Base-by-base conservation (phyloP, 495 filamentous ascomycete species). In the Penicillium steckii region DNA sequence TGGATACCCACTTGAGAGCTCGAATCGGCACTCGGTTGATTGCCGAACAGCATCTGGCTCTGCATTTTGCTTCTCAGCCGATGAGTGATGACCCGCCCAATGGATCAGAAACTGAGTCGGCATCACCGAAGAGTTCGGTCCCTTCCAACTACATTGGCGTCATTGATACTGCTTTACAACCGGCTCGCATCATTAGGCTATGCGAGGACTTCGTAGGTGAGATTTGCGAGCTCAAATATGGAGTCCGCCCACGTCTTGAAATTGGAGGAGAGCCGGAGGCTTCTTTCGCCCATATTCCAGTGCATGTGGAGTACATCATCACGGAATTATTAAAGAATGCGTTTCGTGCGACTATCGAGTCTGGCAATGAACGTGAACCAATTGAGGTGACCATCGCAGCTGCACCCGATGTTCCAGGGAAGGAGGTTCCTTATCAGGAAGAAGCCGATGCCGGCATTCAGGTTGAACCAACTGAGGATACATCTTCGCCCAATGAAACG, bases 251-350 rank as follows among this genome's bases (percentile, higher is more conserved):
- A 1, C 79, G 80, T 10, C 76, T 96, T 56, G 70, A 86, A 10
- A 89, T 98, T 56, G 85, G 90, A 52, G 94, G 93, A 24, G 82
- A 93, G 56, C 83, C 87, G 0, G 84, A 88, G 35, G 87, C 91
- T 10, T 81, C 80, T 0, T 93, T 97, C 60, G 91, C 94, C 12
- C 91, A 95, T 56, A 85, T 98, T 4, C 93, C 94, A 5, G 92
- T 95, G 50, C 94, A 98, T 67, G 77, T 97, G 13, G 94, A 97
- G 67, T 98, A 98, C 67, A 96, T 98, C 55, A 79, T 96, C 50
- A 97, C 93, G 0, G 94, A 98, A 70, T 80, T 98, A 6, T 74
- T 98, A 42, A 98, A 98, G 69, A 98, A 98, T 66, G 89, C 92
- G 3, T 98, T 98, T 74, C 80, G 94, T 22, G 94, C 94, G 2